phyloP scores from a whole-genome alignment of 2,329 filamentous ascomycete genomes.

The Allantophomopsis cytisporea region DNA sequence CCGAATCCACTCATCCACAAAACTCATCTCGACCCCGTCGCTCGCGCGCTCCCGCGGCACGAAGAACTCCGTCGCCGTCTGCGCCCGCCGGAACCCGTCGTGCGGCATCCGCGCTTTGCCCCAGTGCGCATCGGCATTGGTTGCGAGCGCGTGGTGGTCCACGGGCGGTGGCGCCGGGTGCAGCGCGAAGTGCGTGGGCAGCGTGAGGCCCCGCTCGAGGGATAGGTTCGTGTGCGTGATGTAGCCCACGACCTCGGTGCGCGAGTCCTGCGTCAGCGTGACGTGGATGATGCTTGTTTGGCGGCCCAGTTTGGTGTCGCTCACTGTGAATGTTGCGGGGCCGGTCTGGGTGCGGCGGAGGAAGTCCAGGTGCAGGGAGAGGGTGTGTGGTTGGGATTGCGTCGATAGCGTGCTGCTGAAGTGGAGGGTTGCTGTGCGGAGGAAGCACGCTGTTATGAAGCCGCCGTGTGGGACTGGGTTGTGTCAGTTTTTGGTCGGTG shows the following conservation, averaged over 20 bases:
- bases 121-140: slow-evolving; percentile 34
- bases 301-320: slow-evolving; percentile 49
- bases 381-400: slow-evolving; percentile 46
- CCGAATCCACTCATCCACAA: slow-evolving; percentile 52
- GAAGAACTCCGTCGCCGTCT: slow-evolving; percentile 21
- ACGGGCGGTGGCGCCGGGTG: slow-evolving; percentile 11
- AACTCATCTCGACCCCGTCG: slow-evolving; percentile 11
- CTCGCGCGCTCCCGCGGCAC: slow-evolving; percentile 27
- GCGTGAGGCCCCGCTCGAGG: slow-evolving; percentile 34
- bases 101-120: not conserved
- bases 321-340: slow-evolving; percentile 39
- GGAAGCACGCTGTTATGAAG: slow-evolving; percentile 49
- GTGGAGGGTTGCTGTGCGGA: slow-evolving; percentile 43
- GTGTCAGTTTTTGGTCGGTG: not conserved
- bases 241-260: slow-evolving; percentile 5
- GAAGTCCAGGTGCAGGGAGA: slow-evolving; percentile 52
- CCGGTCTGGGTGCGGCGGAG: slow-evolving; percentile 48
- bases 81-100: not conserved
- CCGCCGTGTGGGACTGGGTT: slow-evolving; percentile 56
- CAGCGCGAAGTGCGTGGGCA: slow-evolving; percentile 1
- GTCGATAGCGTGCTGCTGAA: slow-evolving; percentile 41
- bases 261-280: slow-evolving; percentile 32
- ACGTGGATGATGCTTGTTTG: slow-evolving; percentile 52
- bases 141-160: slow-evolving; percentile 24
- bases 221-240: slow-evolving; percentile 23